Evolutionary conservation across 2,329 filamentous ascomycete genomes (phyloP).

Genomic region (Tolypocladium sp.): DNA sequence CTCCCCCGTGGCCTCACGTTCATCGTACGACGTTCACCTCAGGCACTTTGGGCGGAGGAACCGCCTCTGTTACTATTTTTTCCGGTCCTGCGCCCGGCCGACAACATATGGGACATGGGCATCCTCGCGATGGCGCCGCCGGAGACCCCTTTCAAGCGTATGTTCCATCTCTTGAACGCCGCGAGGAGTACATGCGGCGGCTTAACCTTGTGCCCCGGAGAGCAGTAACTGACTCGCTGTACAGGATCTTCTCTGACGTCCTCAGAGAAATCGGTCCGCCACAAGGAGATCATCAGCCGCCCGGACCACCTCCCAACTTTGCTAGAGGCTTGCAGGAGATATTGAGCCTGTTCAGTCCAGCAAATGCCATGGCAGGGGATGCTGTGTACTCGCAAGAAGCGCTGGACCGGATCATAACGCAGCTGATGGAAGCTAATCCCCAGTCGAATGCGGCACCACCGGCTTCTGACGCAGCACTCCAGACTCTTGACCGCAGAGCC

Average conservation of each 20-base stretch:
- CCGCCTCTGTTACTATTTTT: constrained; percentile 40
- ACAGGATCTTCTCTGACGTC: constrained; percentile 38
- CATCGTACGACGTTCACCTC: constrained; percentile 28
- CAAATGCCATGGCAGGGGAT: constrained; percentile 56
- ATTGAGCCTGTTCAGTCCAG: constrained; percentile 43
- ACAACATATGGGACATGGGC: background rate
- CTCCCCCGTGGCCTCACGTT: constrained; percentile 14
- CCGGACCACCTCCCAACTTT: constrained; percentile 13
- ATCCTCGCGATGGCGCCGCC: constrained; percentile 8
- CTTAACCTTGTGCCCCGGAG: too few species aligned
- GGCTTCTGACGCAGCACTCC: constrained; percentile 66
- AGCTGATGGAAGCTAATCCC: constrained; percentile 77
- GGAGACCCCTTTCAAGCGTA: constrained; percentile 41
- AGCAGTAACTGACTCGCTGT: constrained; percentile 1
- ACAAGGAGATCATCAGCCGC: constrained; percentile 10
- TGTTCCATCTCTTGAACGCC: constrained; percentile 8
- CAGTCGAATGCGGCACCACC: constrained; percentile 73
- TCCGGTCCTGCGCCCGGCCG: constrained; percentile 22
- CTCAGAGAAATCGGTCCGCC: constrained; percentile 30
- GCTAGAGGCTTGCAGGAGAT: constrained; percentile 39
- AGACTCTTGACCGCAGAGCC: constrained; percentile 60
- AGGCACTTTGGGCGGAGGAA: constrained; percentile 27
- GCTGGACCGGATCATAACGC: constrained; percentile 77
- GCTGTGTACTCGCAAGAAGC: constrained; percentile 87
- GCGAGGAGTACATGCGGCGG: background rate